A percentile compares a stretch with the other conserved stretches of the same genome.
Evolutionary conservation across 768 basidiomycete genomes (phyloP).

Genomic region (Hericium coralloides): DNA sequence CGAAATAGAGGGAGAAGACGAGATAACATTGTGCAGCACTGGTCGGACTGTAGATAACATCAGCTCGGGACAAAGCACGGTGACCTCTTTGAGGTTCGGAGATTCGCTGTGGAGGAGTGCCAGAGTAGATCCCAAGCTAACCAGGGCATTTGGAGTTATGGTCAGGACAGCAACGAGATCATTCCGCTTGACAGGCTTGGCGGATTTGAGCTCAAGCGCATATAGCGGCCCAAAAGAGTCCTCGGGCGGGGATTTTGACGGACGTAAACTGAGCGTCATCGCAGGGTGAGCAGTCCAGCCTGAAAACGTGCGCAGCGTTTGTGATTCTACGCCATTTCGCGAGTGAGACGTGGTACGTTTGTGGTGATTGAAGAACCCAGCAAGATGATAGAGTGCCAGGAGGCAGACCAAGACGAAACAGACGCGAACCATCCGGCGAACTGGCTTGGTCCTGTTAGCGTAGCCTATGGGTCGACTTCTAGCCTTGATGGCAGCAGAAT

Average conservation of each 20-base stretch:
- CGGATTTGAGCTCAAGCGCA: constrained; percentile 9
- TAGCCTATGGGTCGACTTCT: too few relatives aligned
- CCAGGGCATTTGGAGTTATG: neutral
- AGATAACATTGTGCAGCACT: constrained; percentile 4
- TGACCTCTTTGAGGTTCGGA: constrained; percentile 4
- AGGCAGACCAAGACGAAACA: too few relatives aligned
- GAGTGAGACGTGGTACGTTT: too few relatives aligned
- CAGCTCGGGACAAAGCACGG: constrained; percentile 9
- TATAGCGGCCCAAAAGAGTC: constrained; percentile 6
- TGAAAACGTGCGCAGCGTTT: neutral
- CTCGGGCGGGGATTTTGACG: neutral
- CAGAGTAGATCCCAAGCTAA: neutral
- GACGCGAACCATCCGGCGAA: too few relatives aligned
- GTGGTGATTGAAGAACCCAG: too few relatives aligned
- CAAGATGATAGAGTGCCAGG: too few relatives aligned
- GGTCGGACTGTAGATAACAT: constrained; percentile 7
- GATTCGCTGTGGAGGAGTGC: neutral
- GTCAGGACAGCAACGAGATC: neutral
- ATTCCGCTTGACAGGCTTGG: neutral
- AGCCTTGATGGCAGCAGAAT: too few relatives aligned
- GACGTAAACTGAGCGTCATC: neutral
- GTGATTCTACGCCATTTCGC: neutral
- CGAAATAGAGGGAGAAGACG: neutral
- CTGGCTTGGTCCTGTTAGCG: too few relatives aligned
- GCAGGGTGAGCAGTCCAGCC: neutral